A percentile compares a stretch with the other conserved stretches of the same genome.
Evolutionary conservation across 805 yeast genomes (phyloP).

Genomic region (Candida montana): DNA sequence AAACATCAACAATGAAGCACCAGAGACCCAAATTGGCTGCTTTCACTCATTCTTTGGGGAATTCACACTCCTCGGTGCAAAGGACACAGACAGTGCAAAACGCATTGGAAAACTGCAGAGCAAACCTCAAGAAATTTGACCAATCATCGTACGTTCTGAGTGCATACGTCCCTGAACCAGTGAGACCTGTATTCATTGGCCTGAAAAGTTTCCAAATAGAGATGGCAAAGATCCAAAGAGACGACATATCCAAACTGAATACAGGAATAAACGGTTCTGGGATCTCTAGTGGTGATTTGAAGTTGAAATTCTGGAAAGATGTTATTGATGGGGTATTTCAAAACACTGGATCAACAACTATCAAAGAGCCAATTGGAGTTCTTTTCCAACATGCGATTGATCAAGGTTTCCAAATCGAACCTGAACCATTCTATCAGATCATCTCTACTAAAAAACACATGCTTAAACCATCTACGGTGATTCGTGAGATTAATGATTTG

Average conservation of each 20-base stretch:
- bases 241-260: slow-evolving; percentile 24
- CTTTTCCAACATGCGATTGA: slow-evolving; percentile 49
- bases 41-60: no score
- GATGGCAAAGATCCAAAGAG: slow-evolving; percentile 39
- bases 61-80: neutral
- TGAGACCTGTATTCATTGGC: slow-evolving; percentile 59
- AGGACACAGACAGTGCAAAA: neutral
- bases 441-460: slow-evolving; percentile 46
- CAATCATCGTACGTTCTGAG: slow-evolving; percentile 60
- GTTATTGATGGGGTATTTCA: slow-evolving; percentile 43
- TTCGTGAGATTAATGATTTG: slow-evolving; percentile 46
- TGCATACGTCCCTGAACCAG: slow-evolving; percentile 62
- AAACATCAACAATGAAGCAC: no score
- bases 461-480: slow-evolving; percentile 44
- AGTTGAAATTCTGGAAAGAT: slow-evolving; percentile 74
- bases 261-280: slow-evolving; percentile 18
- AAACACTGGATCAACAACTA: slow-evolving; percentile 27
- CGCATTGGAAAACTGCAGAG: slow-evolving; percentile 2
- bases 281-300: slow-evolving; percentile 31
- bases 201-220: slow-evolving; percentile 63
- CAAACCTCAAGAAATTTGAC: slow-evolving; percentile 41
- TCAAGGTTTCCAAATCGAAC: slow-evolving; percentile 45
- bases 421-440: slow-evolving; percentile 51
- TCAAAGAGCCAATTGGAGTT: slow-evolving; percentile 63
- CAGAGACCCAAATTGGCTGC: no score